These are phyloP conservation scores for Phaeolepiota aurea DNA, from an alignment of 768 basidiomycete species.

Conservation along the genomic window DNA sequence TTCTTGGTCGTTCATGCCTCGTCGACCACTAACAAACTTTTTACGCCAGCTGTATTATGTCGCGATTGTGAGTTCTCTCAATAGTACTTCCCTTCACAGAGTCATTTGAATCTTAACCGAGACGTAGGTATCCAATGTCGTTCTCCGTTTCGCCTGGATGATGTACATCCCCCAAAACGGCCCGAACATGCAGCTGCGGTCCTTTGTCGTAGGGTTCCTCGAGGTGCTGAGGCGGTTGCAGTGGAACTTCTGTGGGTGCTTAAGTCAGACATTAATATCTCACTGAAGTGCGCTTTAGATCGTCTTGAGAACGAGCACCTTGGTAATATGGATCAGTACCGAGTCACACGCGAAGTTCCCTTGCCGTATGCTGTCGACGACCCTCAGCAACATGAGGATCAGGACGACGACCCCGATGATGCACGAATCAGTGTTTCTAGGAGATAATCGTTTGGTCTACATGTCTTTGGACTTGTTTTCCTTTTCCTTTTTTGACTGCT, in stretches of 20 bases:
- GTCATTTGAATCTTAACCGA: neutral
- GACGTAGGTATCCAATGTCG: slow-evolving; percentile 56
- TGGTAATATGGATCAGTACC: slow-evolving; percentile 90
- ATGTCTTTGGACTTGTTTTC: no score
- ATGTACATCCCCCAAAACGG: slow-evolving; percentile 56
- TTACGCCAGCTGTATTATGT: slow-evolving; percentile 63
- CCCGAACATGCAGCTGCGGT: slow-evolving; percentile 41
- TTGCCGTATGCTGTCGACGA: slow-evolving; percentile 68
- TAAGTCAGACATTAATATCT: no score
- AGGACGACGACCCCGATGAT: slow-evolving; percentile 24
- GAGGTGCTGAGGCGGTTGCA: slow-evolving; percentile 78
- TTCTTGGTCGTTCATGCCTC: slow-evolving; percentile 1
- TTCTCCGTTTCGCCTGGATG: slow-evolving; percentile 79
- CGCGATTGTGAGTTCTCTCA: slow-evolving; percentile 47
- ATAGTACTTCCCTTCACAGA: neutral
- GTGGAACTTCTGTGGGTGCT: slow-evolving; percentile 83
- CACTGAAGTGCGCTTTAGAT: no score
- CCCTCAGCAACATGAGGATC: slow-evolving; percentile 36
- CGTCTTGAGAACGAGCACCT: slow-evolving; percentile 75
- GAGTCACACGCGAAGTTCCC: slow-evolving; percentile 78
- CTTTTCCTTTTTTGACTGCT: neutral
- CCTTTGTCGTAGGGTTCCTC: slow-evolving; percentile 60
- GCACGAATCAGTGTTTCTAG: neutral
- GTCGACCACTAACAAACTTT: neutral
- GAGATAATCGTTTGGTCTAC: neutral